Base-by-base conservation (phyloP, 371 early-diverging fungal species). In the Apophysomyces trapeziformis region DNA sequence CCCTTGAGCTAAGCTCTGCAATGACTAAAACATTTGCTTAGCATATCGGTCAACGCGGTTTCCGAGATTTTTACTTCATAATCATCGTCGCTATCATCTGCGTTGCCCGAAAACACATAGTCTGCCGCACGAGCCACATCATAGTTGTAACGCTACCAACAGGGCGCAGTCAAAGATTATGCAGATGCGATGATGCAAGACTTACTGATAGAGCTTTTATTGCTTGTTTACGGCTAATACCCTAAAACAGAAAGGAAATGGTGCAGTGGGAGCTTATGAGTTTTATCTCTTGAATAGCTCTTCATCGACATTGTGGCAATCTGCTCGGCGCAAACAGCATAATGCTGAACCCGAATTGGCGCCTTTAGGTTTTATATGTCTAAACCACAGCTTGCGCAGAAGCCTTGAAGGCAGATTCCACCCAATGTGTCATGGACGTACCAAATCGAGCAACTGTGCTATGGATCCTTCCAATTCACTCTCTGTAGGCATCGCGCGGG, bases 121-220 rank as follows among this genome's bases (percentile, higher is more conserved):
- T 83, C 84, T 14, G 84, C 84, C 8, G 84, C 84, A 46, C 79
- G 71, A n/a, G 69, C 72, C 8, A 83, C 79, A 62, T 83, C 81
- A 44, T 80, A 76, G 57, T 80, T 80, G 67, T 83, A 83, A 45
- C 79, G 72, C 84, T 83, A 61, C 32, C 58, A 35, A 16, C 39
- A 26, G 59, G 32, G 13, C 11, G 21, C 37, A 38, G 26, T 60
- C 38, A 38, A 58, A 18, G 47, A 32, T 13, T 64, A 45, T 16
- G 44, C 21, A 56, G 43, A 37, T 43, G 35, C 6, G 43, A 9
- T 7, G 9, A 38, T 43, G 37, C 26, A 18, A 47, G 16, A 45
- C 71, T 73, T 80, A 80, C 81, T 26, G 77, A 69, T 13, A 80
- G 63, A 3, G 81, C 81, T 58, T 70, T 74, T 26, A 74, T 70